Evolutionary conservation across 2,329 filamentous ascomycete genomes (phyloP).

Genomic region (Cryphonectria parasitica): DNA sequence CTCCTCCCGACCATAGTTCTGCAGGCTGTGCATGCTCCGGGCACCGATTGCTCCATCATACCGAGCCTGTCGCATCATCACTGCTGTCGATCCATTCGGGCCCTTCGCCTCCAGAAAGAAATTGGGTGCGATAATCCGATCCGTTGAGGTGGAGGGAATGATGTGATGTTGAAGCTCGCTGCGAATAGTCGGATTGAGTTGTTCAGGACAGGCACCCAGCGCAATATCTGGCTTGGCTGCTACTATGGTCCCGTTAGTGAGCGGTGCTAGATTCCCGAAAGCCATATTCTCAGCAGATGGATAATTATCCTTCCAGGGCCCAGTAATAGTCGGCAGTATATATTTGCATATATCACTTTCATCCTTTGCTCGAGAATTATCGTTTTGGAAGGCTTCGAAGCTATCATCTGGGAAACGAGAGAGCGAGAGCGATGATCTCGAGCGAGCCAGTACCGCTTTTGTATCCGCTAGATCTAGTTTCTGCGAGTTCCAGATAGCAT

Average conservation of each 20-base stretch:
- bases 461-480: constrained; percentile 36
- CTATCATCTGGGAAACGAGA: constrained; percentile 39
- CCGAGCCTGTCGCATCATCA: too few species aligned
- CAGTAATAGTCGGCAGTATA: too few species aligned
- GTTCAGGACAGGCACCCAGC: constrained; percentile 35
- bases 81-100: too few species aligned
- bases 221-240: constrained; percentile 40
- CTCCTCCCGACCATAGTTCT: too few species aligned
- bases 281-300: constrained; percentile 35
- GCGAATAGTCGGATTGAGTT: constrained; percentile 25
- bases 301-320: constrained; percentile 30
- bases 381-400: constrained; percentile 39
- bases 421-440: constrained; percentile 40
- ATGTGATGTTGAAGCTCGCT: constrained; percentile 35
- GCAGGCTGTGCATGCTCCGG: too few species aligned
- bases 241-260: constrained; percentile 39
- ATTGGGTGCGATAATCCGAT: constrained; percentile 43
- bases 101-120: too few species aligned
- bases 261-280: constrained; percentile 42
- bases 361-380: too few species aligned
- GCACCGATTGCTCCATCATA: too few species aligned
- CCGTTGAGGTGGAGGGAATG: constrained; percentile 38
- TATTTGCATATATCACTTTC: too few species aligned
- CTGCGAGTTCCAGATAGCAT: constrained; percentile 34
- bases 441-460: too few species aligned